Evolutionary conservation across 108 stramenopile genomes (phyloP).

Genomic region (Fistulifera pelliculosa): DNA sequence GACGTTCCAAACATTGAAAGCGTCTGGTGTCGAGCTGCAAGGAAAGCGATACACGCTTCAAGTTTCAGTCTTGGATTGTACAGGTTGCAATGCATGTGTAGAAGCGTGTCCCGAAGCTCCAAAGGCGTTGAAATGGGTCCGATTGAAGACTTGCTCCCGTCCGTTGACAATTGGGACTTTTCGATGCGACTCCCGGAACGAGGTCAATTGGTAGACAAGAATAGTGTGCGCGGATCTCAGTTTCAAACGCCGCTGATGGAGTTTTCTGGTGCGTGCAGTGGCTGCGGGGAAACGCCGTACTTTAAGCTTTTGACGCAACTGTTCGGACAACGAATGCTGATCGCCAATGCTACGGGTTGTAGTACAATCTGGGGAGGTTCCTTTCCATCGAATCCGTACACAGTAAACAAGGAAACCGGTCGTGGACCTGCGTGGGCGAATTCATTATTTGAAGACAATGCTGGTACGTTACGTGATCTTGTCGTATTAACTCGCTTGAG

Average conservation of each 20-base stretch:
- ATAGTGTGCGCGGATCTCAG: conserved; percentile 44
- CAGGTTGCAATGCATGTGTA: conserved; percentile 57
- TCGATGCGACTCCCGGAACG: conserved; percentile 43
- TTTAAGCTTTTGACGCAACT: conserved; percentile 56
- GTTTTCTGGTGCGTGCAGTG: conserved; percentile 48
- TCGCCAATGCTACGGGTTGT: conserved; percentile 61
- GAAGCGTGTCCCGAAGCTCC: conserved; percentile 56
- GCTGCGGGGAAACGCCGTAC: conserved; percentile 61
- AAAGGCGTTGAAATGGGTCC: conserved; percentile 49
- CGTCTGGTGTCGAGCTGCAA: conserved; percentile 33
- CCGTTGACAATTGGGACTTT: conserved; percentile 47
- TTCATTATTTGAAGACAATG: conserved; percentile 56
- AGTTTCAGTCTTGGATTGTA: conserved; percentile 53
- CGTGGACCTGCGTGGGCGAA: conserved; percentile 63
- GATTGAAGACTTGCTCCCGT: conserved; percentile 26
- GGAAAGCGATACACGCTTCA: conserved; percentile 47
- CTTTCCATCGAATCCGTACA: conserved; percentile 57
- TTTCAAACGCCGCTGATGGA: conserved; percentile 64
- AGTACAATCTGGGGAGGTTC: conserved; percentile 53
- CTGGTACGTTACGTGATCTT: conserved; percentile 7
- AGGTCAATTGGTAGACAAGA: conserved; percentile 42
- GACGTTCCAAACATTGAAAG: conserved; percentile 34
- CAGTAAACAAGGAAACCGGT: conserved; percentile 43
- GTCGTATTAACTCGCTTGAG: too few relatives aligned
- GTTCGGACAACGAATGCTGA: conserved; percentile 59